Percentiles rank a stretch among this genome's conserved stretches.
These are phyloP conservation scores for Sedum album DNA, from an alignment of 164 flowering plant genomes.

Conservation along the genomic window DNA sequence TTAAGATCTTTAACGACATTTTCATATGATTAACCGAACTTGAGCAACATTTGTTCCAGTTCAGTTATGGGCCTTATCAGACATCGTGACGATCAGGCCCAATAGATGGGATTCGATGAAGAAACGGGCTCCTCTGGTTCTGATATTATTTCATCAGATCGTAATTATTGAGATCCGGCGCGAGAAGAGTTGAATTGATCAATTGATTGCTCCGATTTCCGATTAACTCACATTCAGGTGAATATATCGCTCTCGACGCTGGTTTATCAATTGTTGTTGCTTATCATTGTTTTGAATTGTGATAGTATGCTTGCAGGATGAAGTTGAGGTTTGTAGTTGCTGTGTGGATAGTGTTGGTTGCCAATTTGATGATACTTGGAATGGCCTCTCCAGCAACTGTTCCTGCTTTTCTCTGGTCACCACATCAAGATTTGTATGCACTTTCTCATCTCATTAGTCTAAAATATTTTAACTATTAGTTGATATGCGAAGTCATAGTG, in stretches of 20 bases:
- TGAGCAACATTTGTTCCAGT: too few species aligned
- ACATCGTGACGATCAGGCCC: too few species aligned
- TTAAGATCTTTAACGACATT: too few species aligned
- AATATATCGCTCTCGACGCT: not conserved
- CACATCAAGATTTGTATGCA: constrained; percentile 30
- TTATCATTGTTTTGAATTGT: not conserved
- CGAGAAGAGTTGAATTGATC: not conserved
- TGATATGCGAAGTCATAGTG: not conserved
- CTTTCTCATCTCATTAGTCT: not conserved
- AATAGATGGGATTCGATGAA: not conserved
- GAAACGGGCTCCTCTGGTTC: not conserved
- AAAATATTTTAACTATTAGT: not conserved
- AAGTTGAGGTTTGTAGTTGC: not conserved
- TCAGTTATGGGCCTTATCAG: too few species aligned
- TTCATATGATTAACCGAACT: too few species aligned
- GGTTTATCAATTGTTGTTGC: too few species aligned
- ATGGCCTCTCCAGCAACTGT: constrained; percentile 21
- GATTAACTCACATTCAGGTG: too few species aligned
- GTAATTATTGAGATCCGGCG: constrained; percentile 1
- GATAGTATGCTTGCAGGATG: not conserved
- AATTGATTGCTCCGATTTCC: not conserved
- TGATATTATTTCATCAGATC: too few species aligned
- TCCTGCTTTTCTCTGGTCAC: constrained; percentile 69
- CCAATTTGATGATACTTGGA: not conserved
- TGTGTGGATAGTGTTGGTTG: not conserved